Evolutionary conservation across 805 yeast species (phyloP).

Genomic region (Candida boidinii): DNA sequence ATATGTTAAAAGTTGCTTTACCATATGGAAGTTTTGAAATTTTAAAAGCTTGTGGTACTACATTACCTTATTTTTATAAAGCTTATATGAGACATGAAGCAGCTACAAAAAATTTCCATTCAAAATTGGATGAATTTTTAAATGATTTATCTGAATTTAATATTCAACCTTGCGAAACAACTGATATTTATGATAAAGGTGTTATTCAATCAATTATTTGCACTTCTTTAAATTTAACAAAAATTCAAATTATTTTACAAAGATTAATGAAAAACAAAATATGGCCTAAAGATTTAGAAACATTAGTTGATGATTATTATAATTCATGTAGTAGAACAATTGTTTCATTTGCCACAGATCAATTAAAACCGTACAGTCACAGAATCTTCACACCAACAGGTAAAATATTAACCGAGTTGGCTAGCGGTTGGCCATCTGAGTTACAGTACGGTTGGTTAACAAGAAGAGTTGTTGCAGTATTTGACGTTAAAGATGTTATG

Average conservation of each 20-base stretch:
- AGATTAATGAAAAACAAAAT: constrained; percentile 44
- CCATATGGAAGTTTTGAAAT: constrained; percentile 70
- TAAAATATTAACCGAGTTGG: constrained; percentile 74
- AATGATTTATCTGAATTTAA: constrained; percentile 24
- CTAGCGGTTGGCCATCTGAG: constrained; percentile 80
- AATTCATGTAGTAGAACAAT: constrained; percentile 54
- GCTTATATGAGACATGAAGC: constrained; percentile 94
- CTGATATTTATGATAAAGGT: constrained; percentile 34
- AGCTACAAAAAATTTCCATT: constrained; percentile 61
- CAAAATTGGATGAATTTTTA: constrained; percentile 34
- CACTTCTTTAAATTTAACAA: constrained; percentile 64
- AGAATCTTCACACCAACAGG: constrained; percentile 89
- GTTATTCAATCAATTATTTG: constrained; percentile 54
- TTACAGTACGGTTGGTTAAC: constrained; percentile 84
- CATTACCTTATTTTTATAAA: constrained; percentile 85
- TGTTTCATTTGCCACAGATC: constrained; percentile 69
- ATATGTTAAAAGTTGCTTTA: constrained; percentile 58
- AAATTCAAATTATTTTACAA: constrained; percentile 57
- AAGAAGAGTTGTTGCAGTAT: constrained; percentile 76
- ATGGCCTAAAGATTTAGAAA: constrained; percentile 28
- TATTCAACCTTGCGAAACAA: constrained; percentile 17
- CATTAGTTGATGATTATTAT: constrained; percentile 32
- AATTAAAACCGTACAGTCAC: constrained; percentile 41
- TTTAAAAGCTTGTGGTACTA: constrained; percentile 69
- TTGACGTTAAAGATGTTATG: constrained; percentile 27